phyloP scores from a whole-genome alignment of 1,284 basidiomycete species.

The Lignosus rhinocerotis region DNA sequence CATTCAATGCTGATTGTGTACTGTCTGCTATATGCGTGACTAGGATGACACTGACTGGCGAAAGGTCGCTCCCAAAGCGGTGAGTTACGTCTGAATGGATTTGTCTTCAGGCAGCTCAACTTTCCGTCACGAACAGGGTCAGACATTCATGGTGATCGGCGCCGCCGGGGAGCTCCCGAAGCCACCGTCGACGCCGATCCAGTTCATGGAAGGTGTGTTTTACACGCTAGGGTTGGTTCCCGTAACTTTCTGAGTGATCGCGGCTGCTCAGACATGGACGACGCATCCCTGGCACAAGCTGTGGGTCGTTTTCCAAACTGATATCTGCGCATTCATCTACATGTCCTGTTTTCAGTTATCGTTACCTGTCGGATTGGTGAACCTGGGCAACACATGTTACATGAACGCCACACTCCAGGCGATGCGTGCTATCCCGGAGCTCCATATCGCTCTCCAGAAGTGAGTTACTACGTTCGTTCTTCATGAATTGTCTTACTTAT shows the following conservation, averaged over 20 bases:
- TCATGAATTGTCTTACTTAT: background rate
- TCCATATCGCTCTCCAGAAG: constrained; percentile 69
- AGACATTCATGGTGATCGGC: constrained; percentile 88
- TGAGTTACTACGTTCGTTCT: constrained; percentile 35
- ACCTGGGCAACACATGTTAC: constrained; percentile 91
- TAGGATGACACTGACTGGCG: constrained; percentile 87
- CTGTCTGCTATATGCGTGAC: background rate
- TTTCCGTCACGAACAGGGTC: constrained; percentile 48
- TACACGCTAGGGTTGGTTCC: background rate
- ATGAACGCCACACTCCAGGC: constrained; percentile 96
- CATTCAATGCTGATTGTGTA: background rate
- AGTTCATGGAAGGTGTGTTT: constrained; percentile 76
- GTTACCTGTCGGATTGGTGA: constrained; percentile 70
- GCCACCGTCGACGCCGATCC: constrained; percentile 74
- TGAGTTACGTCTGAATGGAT: constrained; percentile 35
- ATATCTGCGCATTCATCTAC: background rate
- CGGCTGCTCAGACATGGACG: constrained; percentile 74
- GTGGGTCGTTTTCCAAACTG: constrained; percentile 42
- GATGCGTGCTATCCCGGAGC: constrained; percentile 87
- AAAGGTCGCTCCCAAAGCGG: constrained; percentile 81
- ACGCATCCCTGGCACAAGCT: constrained; percentile 76
- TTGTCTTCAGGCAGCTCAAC: background rate
- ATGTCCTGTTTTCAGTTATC: constrained; percentile 42
- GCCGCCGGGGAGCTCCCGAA: constrained; percentile 90
- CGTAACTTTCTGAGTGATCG: background rate